Conservation (phyloP, 1,139 yeast species). For the Yamadazyma siamensis region DNA sequence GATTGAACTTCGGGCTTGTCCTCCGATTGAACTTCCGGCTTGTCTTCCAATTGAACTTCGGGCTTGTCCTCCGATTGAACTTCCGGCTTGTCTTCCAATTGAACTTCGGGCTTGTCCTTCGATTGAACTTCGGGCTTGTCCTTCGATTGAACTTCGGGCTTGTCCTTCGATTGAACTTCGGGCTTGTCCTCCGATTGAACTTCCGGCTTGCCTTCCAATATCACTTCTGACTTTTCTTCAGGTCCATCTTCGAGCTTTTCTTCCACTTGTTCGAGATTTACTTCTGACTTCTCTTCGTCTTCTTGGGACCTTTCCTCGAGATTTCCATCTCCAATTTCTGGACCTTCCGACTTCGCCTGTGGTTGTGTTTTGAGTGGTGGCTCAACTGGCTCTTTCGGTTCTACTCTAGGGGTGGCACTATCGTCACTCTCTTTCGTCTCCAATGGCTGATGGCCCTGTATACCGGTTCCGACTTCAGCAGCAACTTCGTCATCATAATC, state of each 20-base stretch:
- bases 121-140: conserved; percentile 1
- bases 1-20: conserved; percentile 1
- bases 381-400: too few relatives aligned
- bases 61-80: neutral
- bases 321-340: too few relatives aligned
- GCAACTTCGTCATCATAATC: too few relatives aligned
- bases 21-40: too few relatives aligned
- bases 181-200: neutral
- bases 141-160: conserved; percentile 1
- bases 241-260: neutral
- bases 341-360: neutral
- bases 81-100: neutral
- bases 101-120: conserved; percentile 1
- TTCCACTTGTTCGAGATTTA: neutral
- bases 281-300: neutral
- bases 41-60: neutral
- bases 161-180: neutral
- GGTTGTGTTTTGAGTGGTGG: neutral
- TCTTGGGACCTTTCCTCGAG: neutral
- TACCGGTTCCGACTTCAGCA: too few relatives aligned
- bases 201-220: neutral
- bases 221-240: neutral
- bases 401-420: too few relatives aligned
- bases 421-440: too few relatives aligned
- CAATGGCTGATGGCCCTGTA: too few relatives aligned